A percentile compares a stretch with the other conserved stretches of the same genome.
phyloP scores from a whole-genome alignment of 768 basidiomycete species.

The Rubroboletus pulcherrimus region DNA sequence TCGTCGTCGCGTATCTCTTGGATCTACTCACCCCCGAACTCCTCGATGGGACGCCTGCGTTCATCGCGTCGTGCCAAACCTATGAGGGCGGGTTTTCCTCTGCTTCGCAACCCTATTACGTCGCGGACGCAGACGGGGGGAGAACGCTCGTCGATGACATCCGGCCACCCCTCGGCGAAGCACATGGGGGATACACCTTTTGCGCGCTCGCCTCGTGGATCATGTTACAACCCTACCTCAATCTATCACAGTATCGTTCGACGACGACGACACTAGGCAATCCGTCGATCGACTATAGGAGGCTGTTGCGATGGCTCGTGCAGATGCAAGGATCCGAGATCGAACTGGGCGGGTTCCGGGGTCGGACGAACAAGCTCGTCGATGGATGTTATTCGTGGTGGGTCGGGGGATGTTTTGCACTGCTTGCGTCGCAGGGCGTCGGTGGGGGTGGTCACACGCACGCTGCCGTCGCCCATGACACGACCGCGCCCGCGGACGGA shows the following conservation, averaged over 20 bases:
- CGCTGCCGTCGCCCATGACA: background rate
- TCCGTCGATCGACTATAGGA: slow-evolving; percentile 52
- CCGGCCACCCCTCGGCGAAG: slow-evolving; percentile 85
- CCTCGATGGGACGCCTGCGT: slow-evolving; percentile 66
- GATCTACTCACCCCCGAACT: slow-evolving; percentile 89
- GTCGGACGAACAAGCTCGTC: slow-evolving; percentile 96
- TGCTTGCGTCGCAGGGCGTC: slow-evolving; percentile 61
- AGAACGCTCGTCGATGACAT: slow-evolving; percentile 39
- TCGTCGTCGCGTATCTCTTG: slow-evolving; percentile 77
- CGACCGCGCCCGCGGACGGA: slow-evolving; percentile 29
- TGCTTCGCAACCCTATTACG: slow-evolving; percentile 67
- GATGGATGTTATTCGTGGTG: slow-evolving; percentile 99
- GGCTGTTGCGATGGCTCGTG: slow-evolving; percentile 75
- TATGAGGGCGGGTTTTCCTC: slow-evolving; percentile 96
- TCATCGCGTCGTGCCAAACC: slow-evolving; percentile 89
- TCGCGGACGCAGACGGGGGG: slow-evolving; percentile 18
- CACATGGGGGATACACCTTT: slow-evolving; percentile 97
- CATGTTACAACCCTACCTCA: slow-evolving; percentile 60
- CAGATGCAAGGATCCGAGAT: slow-evolving; percentile 79
- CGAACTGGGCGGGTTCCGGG: slow-evolving; percentile 90
- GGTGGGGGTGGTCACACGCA: slow-evolving; percentile 24
- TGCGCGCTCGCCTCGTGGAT: slow-evolving; percentile 87
- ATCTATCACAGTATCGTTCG: background rate
- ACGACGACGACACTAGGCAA: background rate
- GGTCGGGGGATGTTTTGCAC: slow-evolving; percentile 84